Base-by-base conservation (phyloP, 192 early-diverging fungal species). In the Coemansia umbellata region DNA sequence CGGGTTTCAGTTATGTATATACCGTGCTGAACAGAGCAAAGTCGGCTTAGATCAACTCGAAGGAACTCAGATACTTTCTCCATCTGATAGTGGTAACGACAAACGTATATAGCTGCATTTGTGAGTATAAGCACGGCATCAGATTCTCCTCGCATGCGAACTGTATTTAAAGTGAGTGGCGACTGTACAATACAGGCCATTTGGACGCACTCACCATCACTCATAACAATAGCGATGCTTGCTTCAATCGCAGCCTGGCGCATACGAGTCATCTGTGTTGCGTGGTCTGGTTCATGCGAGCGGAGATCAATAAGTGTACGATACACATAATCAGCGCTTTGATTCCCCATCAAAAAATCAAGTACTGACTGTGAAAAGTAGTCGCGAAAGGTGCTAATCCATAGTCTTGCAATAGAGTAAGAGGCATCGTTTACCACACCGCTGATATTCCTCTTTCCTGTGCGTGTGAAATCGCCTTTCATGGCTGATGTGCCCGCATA, bases 401-500 rank as follows among this genome's bases (percentile, higher is more conserved):
- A 89, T 70, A 89, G 71, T 8, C 85, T 75, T 1, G 87, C 84
- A 23, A 89, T 59, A 19, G 87, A 89, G 45, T 89, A 87, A 15
- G 87, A 85, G 1, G 86, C 85, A 57, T 89, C 87, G 47, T 84
- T 89, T 60, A 89, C 74, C 57, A 89, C 70, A 8, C 84, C 84
- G 37, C 81, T 74, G 42, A 89, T 53, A 59, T 89, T 89, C 31
- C 87, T 79, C 50, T 86, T 87, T 19, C 87, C 87, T 5, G 83
- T 85, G 58, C 87, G 62, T 5, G 87, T 90, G 56, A 85, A 90
- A 53, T 90, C 88, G 6, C 87, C 85, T 48, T 88, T 88, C 60
- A 90, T 68, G 3, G 88, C 87, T 58, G 82, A 84, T 1, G 88
- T 90, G 6, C 88, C 88, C 10, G 88, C 84, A 61, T 88, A 88